phyloP scores from a whole-genome alignment of 2,329 filamentous ascomycete genomes.

The Claviceps arundinis region DNA sequence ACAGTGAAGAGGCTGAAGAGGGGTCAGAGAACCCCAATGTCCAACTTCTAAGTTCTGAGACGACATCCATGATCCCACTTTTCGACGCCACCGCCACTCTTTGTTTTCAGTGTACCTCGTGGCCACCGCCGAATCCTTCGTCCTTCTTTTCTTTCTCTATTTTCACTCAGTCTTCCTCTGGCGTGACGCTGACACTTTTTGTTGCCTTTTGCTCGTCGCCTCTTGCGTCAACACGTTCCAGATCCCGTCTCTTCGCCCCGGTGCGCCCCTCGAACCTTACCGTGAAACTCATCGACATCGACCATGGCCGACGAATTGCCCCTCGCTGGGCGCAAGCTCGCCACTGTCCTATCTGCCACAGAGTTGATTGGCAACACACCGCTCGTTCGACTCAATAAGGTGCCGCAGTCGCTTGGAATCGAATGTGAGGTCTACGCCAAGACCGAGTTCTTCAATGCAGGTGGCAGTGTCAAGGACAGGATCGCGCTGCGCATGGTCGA shows the following conservation, averaged over 20 bases:
- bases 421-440: slow-evolving; percentile 84
- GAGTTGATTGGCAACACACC: slow-evolving; percentile 93
- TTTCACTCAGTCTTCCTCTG: too few relatives aligned
- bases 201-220: too few relatives aligned
- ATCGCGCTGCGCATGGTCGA: slow-evolving; percentile 97
- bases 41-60: too few relatives aligned
- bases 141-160: background rate
- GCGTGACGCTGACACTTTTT: too few relatives aligned
- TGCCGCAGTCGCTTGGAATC: slow-evolving; percentile 82
- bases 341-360: slow-evolving; percentile 48
- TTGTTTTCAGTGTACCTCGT: background rate
- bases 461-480: slow-evolving; percentile 85
- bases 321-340: slow-evolving; percentile 15
- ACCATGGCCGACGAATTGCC: slow-evolving; percentile 2
- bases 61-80: background rate
- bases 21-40: too few relatives aligned
- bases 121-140: background rate
- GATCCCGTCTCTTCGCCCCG: too few relatives aligned
- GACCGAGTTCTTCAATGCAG: slow-evolving; percentile 85
- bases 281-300: background rate
- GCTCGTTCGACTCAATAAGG: slow-evolving; percentile 84
- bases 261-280: too few relatives aligned
- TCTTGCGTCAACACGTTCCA: too few relatives aligned
- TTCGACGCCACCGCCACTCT: background rate
- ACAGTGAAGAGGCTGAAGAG: too few relatives aligned